Evolutionary conservation across 1,284 basidiomycete species (phyloP).

Genomic region (Clitocybe nebularis): DNA sequence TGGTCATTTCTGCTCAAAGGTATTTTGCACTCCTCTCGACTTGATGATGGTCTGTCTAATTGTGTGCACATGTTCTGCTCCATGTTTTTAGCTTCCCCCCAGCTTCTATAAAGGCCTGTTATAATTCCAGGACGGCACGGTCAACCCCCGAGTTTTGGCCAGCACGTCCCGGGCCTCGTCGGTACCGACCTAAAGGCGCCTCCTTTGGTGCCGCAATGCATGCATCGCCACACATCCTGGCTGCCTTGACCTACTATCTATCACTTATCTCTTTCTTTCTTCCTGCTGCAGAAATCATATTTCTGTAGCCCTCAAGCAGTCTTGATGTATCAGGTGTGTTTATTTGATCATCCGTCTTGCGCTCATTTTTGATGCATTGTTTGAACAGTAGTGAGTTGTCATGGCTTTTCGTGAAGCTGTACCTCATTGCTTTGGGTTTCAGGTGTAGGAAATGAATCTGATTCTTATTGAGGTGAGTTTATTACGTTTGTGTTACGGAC

Average conservation of each 20-base stretch:
- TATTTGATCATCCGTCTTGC: neutral
- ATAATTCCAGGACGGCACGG: too few species aligned
- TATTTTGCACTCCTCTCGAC: neutral
- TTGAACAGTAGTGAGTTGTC: neutral
- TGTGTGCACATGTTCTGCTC: too few species aligned
- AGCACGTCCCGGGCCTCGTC: too few species aligned
- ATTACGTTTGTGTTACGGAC: neutral
- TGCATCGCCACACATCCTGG: neutral
- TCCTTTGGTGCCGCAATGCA: too few species aligned
- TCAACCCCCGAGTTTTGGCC: too few species aligned
- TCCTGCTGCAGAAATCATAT: neutral
- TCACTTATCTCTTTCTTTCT: neutral
- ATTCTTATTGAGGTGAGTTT: constrained; percentile 3
- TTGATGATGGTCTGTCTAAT: neutral
- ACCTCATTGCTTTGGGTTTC: neutral
- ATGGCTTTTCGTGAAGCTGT: neutral
- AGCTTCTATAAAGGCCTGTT: too few species aligned
- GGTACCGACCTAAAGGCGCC: too few species aligned
- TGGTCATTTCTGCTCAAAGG: neutral
- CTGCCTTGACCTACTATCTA: neutral
- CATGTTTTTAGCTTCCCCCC: neutral
- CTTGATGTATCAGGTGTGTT: neutral
- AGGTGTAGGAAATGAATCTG: neutral
- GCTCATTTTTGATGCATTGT: neutral
- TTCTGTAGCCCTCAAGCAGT: neutral